These are phyloP conservation scores for Fraxinus baroniana DNA, from an alignment of 305 asterid species.

Conservation along the genomic window DNA sequence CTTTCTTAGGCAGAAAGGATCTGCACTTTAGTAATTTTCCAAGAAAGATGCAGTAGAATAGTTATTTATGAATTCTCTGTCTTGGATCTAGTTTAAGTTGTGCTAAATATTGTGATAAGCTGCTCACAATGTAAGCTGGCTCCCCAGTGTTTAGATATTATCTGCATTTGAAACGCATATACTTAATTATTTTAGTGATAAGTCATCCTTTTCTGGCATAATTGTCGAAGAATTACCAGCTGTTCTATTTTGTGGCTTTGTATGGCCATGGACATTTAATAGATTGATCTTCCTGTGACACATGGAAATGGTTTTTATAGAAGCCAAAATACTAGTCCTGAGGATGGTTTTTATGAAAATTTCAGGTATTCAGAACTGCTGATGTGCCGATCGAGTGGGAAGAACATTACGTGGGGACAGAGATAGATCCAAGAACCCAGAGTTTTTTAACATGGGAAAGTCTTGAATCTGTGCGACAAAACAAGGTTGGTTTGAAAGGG, in stretches of 20 bases:
- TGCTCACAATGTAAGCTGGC: not conserved
- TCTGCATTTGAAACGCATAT: slow-evolving; percentile 2
- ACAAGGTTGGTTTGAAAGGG: slow-evolving; percentile 93
- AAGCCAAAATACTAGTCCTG: not conserved
- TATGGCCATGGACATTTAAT: not conserved
- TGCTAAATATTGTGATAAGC: not conserved
- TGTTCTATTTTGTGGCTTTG: slow-evolving; percentile 10
- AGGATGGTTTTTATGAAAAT: slow-evolving; percentile 2
- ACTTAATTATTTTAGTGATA: slow-evolving; percentile 13
- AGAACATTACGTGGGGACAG: slow-evolving; percentile 88
- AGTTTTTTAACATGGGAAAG: slow-evolving; percentile 99
- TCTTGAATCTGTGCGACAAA: slow-evolving; percentile 83
- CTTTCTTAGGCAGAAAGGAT: not conserved
- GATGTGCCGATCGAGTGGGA: slow-evolving; percentile 97
- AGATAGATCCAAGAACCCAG: slow-evolving; percentile 92
- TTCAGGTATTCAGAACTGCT: slow-evolving; percentile 75
- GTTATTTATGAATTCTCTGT: not conserved
- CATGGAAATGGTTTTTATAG: slow-evolving; percentile 7
- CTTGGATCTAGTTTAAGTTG: not conserved
- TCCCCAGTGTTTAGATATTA: not conserved
- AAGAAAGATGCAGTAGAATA: not conserved
- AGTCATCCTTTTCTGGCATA: not conserved
- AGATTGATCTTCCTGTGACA: not conserved
- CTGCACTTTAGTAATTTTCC: not conserved
- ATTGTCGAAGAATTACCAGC: not conserved